phyloP scores from a whole-genome alignment of 305 asterid species.

The Fraxinus nigra region DNA sequence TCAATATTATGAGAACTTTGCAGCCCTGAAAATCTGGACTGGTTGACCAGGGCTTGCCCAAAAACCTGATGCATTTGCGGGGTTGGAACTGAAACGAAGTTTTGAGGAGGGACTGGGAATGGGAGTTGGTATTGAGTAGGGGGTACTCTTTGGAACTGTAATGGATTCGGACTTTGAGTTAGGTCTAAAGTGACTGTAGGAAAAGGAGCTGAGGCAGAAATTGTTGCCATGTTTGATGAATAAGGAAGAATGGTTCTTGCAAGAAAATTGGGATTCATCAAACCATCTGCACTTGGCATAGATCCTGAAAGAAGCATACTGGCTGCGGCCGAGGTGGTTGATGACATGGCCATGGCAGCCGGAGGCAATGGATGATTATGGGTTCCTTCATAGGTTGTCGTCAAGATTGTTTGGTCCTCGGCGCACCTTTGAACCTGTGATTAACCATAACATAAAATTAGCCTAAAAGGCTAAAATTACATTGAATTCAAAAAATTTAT shows the following conservation, averaged over 20 bases:
- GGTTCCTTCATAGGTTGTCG: slow-evolving; percentile 84
- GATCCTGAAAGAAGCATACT: slow-evolving; percentile 89
- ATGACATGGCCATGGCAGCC: slow-evolving; percentile 95
- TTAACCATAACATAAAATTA: not conserved
- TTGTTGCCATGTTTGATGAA: slow-evolving; percentile 81
- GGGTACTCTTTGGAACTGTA: slow-evolving; percentile 40
- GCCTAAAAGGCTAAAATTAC: not conserved
- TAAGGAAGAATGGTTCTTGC: slow-evolving; percentile 73
- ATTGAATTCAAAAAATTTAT: not conserved
- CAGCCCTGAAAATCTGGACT: slow-evolving; percentile 77
- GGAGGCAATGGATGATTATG: slow-evolving; percentile 98
- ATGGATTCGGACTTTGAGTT: slow-evolving; percentile 56
- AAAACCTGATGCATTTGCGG: slow-evolving; percentile 40
- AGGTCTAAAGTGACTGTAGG: slow-evolving; percentile 94
- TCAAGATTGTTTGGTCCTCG: slow-evolving; percentile 62
- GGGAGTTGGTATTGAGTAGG: slow-evolving; percentile 56
- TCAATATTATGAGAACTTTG: slow-evolving; percentile 47
- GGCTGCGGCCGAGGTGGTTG: slow-evolving; percentile 84
- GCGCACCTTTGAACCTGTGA: slow-evolving; percentile 88
- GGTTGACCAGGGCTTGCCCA: slow-evolving; percentile 54
- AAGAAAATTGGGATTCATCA: slow-evolving; percentile 68
- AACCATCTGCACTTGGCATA: slow-evolving; percentile 77
- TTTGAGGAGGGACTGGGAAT: slow-evolving; percentile 31
- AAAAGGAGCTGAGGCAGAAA: slow-evolving; percentile 93
- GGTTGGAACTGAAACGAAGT: slow-evolving; percentile 20